Percentiles rank a stretch among this genome's conserved stretches.
Conservation (phyloP, 345 rosid genomes). For the Triadica sebifera region DNA sequence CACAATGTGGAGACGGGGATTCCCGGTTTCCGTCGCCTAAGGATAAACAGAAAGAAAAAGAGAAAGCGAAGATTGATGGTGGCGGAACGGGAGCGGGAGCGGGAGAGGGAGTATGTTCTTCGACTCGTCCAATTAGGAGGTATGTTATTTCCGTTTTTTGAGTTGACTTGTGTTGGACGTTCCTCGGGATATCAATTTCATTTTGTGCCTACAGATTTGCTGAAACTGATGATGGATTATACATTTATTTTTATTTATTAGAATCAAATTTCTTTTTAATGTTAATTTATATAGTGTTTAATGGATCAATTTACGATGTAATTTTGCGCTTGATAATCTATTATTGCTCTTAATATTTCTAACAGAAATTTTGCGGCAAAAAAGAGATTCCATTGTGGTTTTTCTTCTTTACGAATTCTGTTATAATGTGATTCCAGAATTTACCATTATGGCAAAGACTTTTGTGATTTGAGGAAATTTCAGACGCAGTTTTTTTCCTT, state of each 20-base stretch:
- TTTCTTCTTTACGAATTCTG: neutral
- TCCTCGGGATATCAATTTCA: neutral
- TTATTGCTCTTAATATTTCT: neutral
- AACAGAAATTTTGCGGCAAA: neutral
- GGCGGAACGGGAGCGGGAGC: neutral
- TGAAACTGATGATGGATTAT: neutral
- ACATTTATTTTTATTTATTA: neutral
- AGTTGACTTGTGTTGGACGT: neutral
- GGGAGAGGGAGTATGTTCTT: slow-evolving; percentile 36
- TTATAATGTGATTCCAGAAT: neutral
- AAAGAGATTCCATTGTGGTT: neutral
- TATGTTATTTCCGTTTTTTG: slow-evolving; percentile 3
- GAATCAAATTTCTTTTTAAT: neutral
- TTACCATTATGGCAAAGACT: neutral
- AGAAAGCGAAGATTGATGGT: slow-evolving; percentile 25
- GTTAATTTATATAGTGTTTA: neutral
- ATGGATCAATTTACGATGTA: neutral
- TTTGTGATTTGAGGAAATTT: neutral
- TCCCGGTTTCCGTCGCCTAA: slow-evolving; percentile 36
- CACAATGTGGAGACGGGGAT: slow-evolving; percentile 37
- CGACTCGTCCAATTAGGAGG: slow-evolving; percentile 45
- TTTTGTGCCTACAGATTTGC: neutral
- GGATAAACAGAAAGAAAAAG: slow-evolving; percentile 17
- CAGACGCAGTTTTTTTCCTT: too few species aligned
- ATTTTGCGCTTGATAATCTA: neutral